A percentile compares a stretch with the other conserved stretches of the same genome.
phyloP scores from a whole-genome alignment of 257 asterid species.

The Henckelia pumila region DNA sequence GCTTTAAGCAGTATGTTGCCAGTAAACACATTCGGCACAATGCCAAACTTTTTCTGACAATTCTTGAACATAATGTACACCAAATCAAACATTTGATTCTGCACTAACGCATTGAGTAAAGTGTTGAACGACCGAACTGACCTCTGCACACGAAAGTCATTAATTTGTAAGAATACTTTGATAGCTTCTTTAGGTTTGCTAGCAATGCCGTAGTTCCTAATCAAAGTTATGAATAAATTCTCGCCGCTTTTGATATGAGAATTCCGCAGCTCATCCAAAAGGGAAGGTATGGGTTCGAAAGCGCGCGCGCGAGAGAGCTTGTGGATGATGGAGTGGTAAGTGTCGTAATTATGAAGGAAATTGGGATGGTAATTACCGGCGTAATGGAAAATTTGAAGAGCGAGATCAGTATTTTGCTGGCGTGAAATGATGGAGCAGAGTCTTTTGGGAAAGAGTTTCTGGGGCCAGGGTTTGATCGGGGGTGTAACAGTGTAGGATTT shows the following conservation, averaged over 20 bases:
- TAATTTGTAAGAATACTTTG: slow-evolving; percentile 3
- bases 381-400: slow-evolving; percentile 43
- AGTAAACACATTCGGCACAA: slow-evolving; percentile 73
- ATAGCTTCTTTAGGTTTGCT: slow-evolving; percentile 30
- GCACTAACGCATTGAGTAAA: slow-evolving; percentile 71
- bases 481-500: slow-evolving; percentile 60
- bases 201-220: neutral
- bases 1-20: slow-evolving; percentile 84
- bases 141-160: slow-evolving; percentile 56
- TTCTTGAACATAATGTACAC: slow-evolving; percentile 74
- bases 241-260: neutral
- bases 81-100: slow-evolving; percentile 72
- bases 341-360: slow-evolving; percentile 53
- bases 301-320: slow-evolving; percentile 70
- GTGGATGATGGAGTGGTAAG: slow-evolving; percentile 69
- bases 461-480: slow-evolving; percentile 93
- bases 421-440: slow-evolving; percentile 34
- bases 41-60: slow-evolving; percentile 53
- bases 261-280: neutral
- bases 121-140: slow-evolving; percentile 77
- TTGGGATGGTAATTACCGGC: slow-evolving; percentile 38
- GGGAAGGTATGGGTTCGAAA: slow-evolving; percentile 48
- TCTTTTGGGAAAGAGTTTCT: slow-evolving; percentile 53
- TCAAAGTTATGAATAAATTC: neutral
- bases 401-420: slow-evolving; percentile 37